Evolutionary conservation across 2,329 filamentous ascomycete genomes (phyloP).

Genomic region (Fusarium chuoi): DNA sequence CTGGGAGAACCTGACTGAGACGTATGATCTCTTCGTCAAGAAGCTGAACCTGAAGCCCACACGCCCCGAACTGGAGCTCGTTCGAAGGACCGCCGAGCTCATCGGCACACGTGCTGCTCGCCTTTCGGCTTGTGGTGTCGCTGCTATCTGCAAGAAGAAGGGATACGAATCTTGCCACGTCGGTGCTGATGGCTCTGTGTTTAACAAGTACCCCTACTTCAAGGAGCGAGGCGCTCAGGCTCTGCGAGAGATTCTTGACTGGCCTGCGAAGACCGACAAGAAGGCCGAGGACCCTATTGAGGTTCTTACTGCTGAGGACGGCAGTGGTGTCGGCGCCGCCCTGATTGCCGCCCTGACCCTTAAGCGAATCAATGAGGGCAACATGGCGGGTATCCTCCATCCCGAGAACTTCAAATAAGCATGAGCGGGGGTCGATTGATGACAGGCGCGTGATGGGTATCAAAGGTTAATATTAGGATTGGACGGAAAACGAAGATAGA

Average conservation of each 20-base stretch:
- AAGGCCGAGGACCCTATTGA: conserved; percentile 88
- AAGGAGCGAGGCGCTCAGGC: conserved; percentile 91
- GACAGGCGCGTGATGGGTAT: conserved; percentile 23
- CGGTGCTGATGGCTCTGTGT: conserved; percentile 95
- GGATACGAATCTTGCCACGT: conserved; percentile 88
- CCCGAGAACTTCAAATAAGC: conserved; percentile 67
- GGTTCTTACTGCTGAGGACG: conserved; percentile 91
- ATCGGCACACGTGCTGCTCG: conserved; percentile 95
- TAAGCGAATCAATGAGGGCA: conserved; percentile 71
- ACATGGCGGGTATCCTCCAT: conserved; percentile 71
- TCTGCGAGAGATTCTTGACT: conserved; percentile 94
- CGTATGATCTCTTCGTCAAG: conserved; percentile 80
- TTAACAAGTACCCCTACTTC: conserved; percentile 99
- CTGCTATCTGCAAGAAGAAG: conserved; percentile 98
- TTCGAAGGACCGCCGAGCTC: conserved; percentile 88
- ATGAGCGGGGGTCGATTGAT: neutral
- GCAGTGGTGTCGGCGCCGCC: conserved; percentile 95
- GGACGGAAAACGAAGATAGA: conserved; percentile 37
- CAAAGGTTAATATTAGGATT: conserved; percentile 24
- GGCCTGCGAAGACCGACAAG: conserved; percentile 74
- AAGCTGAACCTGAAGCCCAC: conserved; percentile 78
- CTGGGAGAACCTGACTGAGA: conserved; percentile 94
- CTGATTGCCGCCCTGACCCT: conserved; percentile 83
- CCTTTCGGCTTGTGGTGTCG: conserved; percentile 92
- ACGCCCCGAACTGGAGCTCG: conserved; percentile 85